These are phyloP conservation scores for Amanita thiersii DNA, from an alignment of 768 basidiomycete species.

Conservation along the genomic window DNA sequence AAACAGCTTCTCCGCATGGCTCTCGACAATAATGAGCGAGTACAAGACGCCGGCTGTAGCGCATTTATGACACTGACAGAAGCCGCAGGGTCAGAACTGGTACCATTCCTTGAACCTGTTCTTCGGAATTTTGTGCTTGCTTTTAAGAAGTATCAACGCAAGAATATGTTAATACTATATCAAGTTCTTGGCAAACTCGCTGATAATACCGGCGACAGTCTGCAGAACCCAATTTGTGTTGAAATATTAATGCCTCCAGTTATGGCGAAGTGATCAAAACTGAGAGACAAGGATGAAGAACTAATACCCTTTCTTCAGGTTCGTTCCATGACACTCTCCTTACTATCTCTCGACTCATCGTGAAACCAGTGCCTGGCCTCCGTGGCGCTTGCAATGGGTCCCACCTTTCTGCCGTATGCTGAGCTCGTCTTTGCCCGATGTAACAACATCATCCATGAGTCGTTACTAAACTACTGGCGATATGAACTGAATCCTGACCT, in stretches of 20 bases:
- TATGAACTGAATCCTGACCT: slow-evolving; percentile 84
- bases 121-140: slow-evolving; percentile 92
- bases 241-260: slow-evolving; percentile 97
- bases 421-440: slow-evolving; percentile 91
- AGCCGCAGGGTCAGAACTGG: slow-evolving; percentile 85
- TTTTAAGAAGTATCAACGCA: slow-evolving; percentile 98
- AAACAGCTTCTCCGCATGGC: slow-evolving; percentile 93
- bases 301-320: slow-evolving; percentile 95
- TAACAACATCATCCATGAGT: slow-evolving; percentile 72
- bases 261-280: slow-evolving; percentile 80
- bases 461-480: slow-evolving; percentile 79
- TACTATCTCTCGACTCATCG: not conserved
- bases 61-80: slow-evolving; percentile 98
- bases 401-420: slow-evolving; percentile 82
- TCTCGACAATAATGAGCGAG: slow-evolving; percentile 95
- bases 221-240: slow-evolving; percentile 81
- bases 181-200: slow-evolving; percentile 98
- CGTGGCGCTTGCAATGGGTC: slow-evolving; percentile 92
- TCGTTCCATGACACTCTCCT: slow-evolving; percentile 13
- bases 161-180: slow-evolving; percentile 97
- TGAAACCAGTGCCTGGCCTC: slow-evolving; percentile 82
- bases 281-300: slow-evolving; percentile 88
- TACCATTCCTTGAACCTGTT: slow-evolving; percentile 92
- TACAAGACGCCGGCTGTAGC: slow-evolving; percentile 98
- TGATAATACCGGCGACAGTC: slow-evolving; percentile 85